These are phyloP conservation scores for Sporothrix sp. DNA, from an alignment of 2,329 filamentous ascomycete genomes.

Conservation along the genomic window DNA sequence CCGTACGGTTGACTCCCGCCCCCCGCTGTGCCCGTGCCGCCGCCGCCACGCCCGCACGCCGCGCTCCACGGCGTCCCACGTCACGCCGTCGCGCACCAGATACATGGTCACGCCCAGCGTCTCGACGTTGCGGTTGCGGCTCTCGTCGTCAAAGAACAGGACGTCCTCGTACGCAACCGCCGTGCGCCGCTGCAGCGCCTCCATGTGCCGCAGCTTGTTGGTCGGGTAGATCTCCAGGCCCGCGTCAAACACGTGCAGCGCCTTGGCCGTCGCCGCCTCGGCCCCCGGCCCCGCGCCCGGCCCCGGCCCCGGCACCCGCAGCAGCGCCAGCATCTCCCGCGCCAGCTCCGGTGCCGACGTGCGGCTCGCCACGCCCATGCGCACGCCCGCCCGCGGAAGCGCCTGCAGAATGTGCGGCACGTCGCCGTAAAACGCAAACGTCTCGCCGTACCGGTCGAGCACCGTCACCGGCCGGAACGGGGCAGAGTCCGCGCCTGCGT, in stretches of 20 bases:
- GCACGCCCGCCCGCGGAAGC: slow-evolving; percentile 38
- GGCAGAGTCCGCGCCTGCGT: neutral
- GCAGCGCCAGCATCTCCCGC: slow-evolving; percentile 65
- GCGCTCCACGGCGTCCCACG: slow-evolving; percentile 63
- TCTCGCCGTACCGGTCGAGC: slow-evolving; percentile 51
- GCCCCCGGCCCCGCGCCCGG: too few species aligned
- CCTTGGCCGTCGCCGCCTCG: too few species aligned
- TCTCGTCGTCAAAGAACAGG: slow-evolving; percentile 94
- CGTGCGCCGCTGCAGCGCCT: slow-evolving; percentile 59
- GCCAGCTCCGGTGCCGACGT: slow-evolving; percentile 73
- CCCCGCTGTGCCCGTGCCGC: slow-evolving; percentile 38
- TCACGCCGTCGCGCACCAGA: slow-evolving; percentile 70
- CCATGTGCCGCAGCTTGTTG: slow-evolving; percentile 79
- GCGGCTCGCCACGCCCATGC: slow-evolving; percentile 67
- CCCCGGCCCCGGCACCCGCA: slow-evolving; percentile 44
- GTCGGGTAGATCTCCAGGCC: slow-evolving; percentile 61
- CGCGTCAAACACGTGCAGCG: slow-evolving; percentile 49
- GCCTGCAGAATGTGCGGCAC: slow-evolving; percentile 57
- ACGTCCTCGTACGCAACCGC: slow-evolving; percentile 70
- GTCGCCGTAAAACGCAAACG: slow-evolving; percentile 60
- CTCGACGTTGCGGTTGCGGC: slow-evolving; percentile 73
- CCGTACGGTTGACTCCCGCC: too few species aligned
- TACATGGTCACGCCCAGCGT: slow-evolving; percentile 73
- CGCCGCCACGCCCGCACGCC: slow-evolving; percentile 71
- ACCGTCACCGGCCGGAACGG: slow-evolving; percentile 28